Evolutionary conservation across 345 rosid species (phyloP).

Genomic region (Theobroma cacao): DNA sequence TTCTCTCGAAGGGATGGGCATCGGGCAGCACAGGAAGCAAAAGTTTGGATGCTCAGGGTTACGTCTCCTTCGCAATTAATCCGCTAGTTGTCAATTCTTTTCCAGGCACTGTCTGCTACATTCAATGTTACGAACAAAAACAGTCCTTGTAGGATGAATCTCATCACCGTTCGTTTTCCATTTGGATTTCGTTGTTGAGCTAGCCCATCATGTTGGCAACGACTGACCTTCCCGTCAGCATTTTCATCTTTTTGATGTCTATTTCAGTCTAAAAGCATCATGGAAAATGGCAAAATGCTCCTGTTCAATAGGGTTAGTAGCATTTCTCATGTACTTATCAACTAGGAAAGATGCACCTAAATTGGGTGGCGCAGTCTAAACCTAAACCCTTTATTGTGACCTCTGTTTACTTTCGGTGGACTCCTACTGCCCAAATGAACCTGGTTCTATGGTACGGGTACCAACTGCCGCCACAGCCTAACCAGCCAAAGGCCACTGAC

Average conservation of each 20-base stretch:
- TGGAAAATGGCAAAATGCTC: background rate
- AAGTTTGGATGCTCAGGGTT: background rate
- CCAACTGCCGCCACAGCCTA: background rate
- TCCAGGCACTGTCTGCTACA: background rate
- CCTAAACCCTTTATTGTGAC: background rate
- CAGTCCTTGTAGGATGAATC: background rate
- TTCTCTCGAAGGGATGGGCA: background rate
- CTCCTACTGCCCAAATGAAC: background rate
- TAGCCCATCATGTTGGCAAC: background rate
- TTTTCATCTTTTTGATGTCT: background rate
- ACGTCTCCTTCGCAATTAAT: conserved; percentile 11
- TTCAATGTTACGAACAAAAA: conserved; percentile 4
- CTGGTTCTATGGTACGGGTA: background rate
- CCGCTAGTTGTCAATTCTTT: background rate
- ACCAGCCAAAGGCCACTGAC: background rate
- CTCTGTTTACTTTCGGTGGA: background rate
- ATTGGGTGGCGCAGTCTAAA: background rate
- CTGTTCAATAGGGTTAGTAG: background rate
- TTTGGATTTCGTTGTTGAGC: background rate
- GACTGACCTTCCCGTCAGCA: background rate
- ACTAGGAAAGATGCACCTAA: too few relatives aligned
- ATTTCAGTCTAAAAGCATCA: background rate
- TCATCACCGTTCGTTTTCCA: background rate
- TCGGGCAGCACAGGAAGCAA: background rate
- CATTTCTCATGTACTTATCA: background rate